Evolutionary conservation across 2,329 filamentous ascomycete species (phyloP).

Genomic region (Fusarium sp.): DNA sequence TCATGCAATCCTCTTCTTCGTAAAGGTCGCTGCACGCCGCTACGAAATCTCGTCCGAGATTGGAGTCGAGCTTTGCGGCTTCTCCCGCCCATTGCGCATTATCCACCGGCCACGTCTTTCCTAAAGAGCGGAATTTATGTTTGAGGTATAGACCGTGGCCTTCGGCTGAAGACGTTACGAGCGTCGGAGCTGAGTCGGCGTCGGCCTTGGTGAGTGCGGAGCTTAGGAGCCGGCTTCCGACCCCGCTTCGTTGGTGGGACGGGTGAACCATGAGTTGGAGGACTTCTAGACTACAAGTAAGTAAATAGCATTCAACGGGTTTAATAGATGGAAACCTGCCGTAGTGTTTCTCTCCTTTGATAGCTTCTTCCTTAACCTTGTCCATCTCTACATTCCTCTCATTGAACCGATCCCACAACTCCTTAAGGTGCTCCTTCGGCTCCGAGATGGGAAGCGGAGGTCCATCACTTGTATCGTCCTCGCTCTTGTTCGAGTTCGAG

Average conservation of each 20-base stretch:
- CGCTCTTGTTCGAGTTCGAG: neutral
- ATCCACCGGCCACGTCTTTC: slow-evolving; percentile 29
- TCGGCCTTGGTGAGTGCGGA: slow-evolving; percentile 34
- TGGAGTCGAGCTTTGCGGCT: slow-evolving; percentile 17
- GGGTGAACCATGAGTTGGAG: slow-evolving; percentile 43
- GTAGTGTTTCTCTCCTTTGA: slow-evolving; percentile 28
- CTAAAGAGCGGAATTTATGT: slow-evolving; percentile 31
- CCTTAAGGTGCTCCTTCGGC: slow-evolving; percentile 35
- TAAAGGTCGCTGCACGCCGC: slow-evolving; percentile 25
- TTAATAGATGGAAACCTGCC: slow-evolving; percentile 19
- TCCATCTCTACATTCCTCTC: slow-evolving; percentile 34
- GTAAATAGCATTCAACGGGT: neutral
- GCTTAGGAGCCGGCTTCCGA: slow-evolving; percentile 29
- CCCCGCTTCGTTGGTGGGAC: slow-evolving; percentile 35
- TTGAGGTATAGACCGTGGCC: slow-evolving; percentile 30
- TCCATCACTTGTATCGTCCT: neutral
- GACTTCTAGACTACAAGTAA: slow-evolving; percentile 25
- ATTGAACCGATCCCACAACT: slow-evolving; percentile 36
- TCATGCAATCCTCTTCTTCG: slow-evolving; percentile 41
- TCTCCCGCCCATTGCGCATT: slow-evolving; percentile 37
- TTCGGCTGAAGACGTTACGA: slow-evolving; percentile 35
- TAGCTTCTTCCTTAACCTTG: slow-evolving; percentile 21
- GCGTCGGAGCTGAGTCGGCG: slow-evolving; percentile 4
- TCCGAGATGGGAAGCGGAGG: slow-evolving; percentile 8
- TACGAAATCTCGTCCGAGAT: slow-evolving; percentile 1